phyloP scores from a whole-genome alignment of 169 alveolate genomes.

The Blepharisma undulans region DNA sequence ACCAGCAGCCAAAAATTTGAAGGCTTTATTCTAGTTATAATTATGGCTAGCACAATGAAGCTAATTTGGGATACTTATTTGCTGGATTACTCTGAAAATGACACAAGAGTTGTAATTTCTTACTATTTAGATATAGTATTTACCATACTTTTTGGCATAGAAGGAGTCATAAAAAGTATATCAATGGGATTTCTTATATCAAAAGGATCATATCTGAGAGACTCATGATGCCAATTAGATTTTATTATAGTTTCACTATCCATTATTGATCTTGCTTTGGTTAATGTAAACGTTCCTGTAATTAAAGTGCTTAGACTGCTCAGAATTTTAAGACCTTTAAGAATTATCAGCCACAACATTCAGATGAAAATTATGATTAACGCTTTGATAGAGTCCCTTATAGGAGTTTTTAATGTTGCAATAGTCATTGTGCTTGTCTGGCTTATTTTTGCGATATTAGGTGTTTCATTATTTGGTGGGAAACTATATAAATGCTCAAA shows the following conservation, averaged over 20 bases:
- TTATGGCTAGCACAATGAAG: constrained; percentile 42
- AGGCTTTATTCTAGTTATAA: background rate
- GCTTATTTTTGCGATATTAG: constrained; percentile 83
- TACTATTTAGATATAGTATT: constrained; percentile 70
- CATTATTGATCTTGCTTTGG: constrained; percentile 70
- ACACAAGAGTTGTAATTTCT: constrained; percentile 12
- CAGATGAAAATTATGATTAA: constrained; percentile 74
- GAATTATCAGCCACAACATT: constrained; percentile 77
- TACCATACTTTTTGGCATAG: constrained; percentile 72
- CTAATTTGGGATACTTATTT: constrained; percentile 83
- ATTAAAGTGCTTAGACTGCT: constrained; percentile 74
- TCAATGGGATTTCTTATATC: constrained; percentile 81
- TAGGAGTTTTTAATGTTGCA: constrained; percentile 76
- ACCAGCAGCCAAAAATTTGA: background rate
- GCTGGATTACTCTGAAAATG: constrained; percentile 37
- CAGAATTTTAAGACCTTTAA: constrained; percentile 85
- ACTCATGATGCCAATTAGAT: constrained; percentile 86
- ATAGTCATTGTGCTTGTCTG: constrained; percentile 69
- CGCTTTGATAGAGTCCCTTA: constrained; percentile 72
- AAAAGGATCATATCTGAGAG: constrained; percentile 82
- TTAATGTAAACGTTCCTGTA: constrained; percentile 41
- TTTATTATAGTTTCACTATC: constrained; percentile 78
- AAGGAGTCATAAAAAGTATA: constrained; percentile 69
- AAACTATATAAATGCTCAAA: constrained; percentile 68
- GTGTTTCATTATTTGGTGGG: constrained; percentile 65